phyloP scores from a whole-genome alignment of 148 eudicot species.

The Vaccinium corymbosum region DNA sequence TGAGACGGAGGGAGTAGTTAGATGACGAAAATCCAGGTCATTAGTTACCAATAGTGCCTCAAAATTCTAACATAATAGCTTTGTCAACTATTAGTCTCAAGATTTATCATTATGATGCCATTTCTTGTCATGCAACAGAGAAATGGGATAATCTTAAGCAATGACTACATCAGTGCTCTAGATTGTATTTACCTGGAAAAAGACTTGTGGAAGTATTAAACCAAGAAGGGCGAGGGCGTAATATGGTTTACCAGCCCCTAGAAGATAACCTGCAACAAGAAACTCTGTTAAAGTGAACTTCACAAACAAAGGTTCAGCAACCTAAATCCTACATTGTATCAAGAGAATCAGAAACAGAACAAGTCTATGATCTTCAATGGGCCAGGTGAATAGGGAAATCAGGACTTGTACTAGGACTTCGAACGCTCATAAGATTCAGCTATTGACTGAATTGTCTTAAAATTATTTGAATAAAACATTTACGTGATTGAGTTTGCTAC shows the following conservation, averaged over 20 bases:
- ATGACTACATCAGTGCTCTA: background rate
- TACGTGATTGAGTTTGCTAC: background rate
- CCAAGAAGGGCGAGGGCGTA: constrained; percentile 77
- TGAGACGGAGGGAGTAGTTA: too few species aligned
- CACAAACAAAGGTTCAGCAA: background rate
- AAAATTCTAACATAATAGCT: background rate
- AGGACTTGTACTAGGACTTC: background rate
- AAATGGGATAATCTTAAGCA: background rate
- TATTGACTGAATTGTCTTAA: background rate
- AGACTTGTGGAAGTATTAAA: constrained; percentile 75
- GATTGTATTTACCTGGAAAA: constrained; percentile 71
- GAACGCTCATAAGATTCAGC: background rate
- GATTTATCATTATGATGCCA: background rate
- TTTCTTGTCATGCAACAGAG: background rate
- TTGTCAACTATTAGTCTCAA: background rate
- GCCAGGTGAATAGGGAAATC: background rate
- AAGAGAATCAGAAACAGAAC: background rate
- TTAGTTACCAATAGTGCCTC: background rate
- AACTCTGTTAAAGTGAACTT: constrained; percentile 4
- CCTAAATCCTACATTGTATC: background rate
- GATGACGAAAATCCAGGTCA: too few species aligned
- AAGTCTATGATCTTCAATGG: background rate
- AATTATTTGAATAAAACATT: background rate
- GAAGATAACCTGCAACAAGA: constrained; percentile 70
- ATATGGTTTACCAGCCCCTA: constrained; percentile 79